Base-by-base conservation (phyloP, 2,329 filamentous ascomycete species). In the Tolypocladium cylindrosporum region DNA sequence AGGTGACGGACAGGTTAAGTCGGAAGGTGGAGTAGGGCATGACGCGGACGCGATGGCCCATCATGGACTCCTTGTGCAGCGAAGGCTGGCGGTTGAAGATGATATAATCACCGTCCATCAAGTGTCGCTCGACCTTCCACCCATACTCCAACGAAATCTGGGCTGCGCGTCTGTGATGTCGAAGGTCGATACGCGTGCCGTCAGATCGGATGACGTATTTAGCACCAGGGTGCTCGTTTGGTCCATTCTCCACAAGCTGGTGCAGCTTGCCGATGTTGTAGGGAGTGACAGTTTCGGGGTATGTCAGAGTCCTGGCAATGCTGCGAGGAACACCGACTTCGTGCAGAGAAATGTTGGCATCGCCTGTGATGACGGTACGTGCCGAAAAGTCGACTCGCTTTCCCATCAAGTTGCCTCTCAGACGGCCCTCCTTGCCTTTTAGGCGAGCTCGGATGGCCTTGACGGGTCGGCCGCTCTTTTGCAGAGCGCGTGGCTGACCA, bases 51-150 rank as follows among this genome's bases (percentile, higher is more conserved):
- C 91, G 87, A 75, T 99, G 94, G 74, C 91, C 94, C 95, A 99
- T 99, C 94, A 99, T 99, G 60, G 94, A 99, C 72, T 99, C 94
- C 75, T 99, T 99, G 81, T 99, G 94, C 68, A 99, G 80, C 41
- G 94, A 99, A 1, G 94, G 94, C 71, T 99, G 94, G 81, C 94
- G 94, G 74, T 99, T 99, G 85, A 99, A 99, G 69, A 99, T 92
- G 75, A 99, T 97, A 64, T 91, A 95, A 74, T 99, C 94, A 59
- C 93, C 93, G 68, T 96, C 91, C 67, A 96, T 87, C 63, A 99
- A 85, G 74, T 99, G 94, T 61, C 94, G 88, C 75, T 99, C 94
- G 41, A 99, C 95, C 71, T 97, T 97, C 93, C 93, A 97, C 54
- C 95, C 95, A 70, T 96, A 96, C 68, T 96, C 90, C 39, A 99